Base-by-base conservation (phyloP, 768 basidiomycete species). In the Tylopilus sp. region DNA sequence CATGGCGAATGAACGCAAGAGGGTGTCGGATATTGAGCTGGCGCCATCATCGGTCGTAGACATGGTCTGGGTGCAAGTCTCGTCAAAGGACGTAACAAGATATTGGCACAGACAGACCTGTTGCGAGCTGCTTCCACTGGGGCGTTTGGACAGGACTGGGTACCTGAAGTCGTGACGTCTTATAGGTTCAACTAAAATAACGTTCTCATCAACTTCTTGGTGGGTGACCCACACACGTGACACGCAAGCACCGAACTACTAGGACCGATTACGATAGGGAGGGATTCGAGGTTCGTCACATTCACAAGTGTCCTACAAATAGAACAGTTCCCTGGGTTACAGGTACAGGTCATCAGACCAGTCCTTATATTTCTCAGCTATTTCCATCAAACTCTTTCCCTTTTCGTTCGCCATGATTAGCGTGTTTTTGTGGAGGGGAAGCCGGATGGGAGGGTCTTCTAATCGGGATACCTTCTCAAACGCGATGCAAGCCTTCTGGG, bases 1-100 rank as follows among this genome's bases (percentile, higher is more conserved):
- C 86, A 96, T 93, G 56, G 80, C 70, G 74, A 94, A 92, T 6
- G 92, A 83, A 64, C 92, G 87, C 6, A 80, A 53, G 55, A 95
- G 80, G 11, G 84, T 88, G 57, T 85, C 19, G 28, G 43, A 41
- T 40, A 21, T 17, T 17, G 54, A 36, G 25, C 38, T n/a, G 13
- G 59, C 31, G 42, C 25, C 64, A 57, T 57, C 53, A 30, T 60
- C 47, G 9, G 28, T 34, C 22, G 53, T 30, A 21, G 58, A 60
- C 66, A 67, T 67, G 19, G 43, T 45, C 53, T 66, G 17, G 13
- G 5, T 34, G 37, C 21, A 33, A 16, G 33, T 16, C 22, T 29
- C 12, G 52, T 65, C 41, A 53, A 21, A 40, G 25, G 24, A 8
- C 12, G 34, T 12, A 26, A 19, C 6, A 22, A 13, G 16, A 10